Evolutionary conservation across 1,284 basidiomycete species (phyloP).

Genomic region (Xerocomus amazonicus): DNA sequence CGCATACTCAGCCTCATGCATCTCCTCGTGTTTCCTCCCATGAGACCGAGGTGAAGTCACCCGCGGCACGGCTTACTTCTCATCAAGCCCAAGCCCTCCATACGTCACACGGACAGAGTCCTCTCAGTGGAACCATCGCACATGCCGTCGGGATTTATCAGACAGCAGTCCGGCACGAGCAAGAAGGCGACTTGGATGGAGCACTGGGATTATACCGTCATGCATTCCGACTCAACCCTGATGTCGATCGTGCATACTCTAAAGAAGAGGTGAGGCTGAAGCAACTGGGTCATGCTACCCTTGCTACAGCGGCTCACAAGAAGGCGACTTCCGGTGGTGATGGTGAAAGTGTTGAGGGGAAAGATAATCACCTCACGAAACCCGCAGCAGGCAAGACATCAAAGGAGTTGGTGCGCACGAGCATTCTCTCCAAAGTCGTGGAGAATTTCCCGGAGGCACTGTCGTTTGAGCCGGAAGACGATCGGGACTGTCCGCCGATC

Average conservation of each 20-base stretch:
- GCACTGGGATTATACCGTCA: slow-evolving; percentile 73
- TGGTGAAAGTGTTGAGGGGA: slow-evolving; percentile 17
- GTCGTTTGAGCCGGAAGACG: slow-evolving; percentile 66
- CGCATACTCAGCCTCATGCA: not conserved
- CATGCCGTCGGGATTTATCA: slow-evolving; percentile 66
- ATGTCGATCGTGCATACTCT: slow-evolving; percentile 64
- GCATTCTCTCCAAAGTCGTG: slow-evolving; percentile 46
- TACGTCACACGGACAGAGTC: slow-evolving; percentile 17
- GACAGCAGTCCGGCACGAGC: slow-evolving; percentile 69
- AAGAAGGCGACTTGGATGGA: slow-evolving; percentile 67
- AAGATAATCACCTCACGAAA: slow-evolving; percentile 8
- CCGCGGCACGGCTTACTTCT: slow-evolving; percentile 7
- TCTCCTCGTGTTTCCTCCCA: not conserved
- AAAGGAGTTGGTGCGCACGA: slow-evolving; percentile 17
- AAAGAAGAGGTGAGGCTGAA: slow-evolving; percentile 46
- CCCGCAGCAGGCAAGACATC: slow-evolving; percentile 12
- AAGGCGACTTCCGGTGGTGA: slow-evolving; percentile 13
- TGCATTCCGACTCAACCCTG: slow-evolving; percentile 71
- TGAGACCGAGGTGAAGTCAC: not conserved
- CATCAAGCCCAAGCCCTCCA: slow-evolving; percentile 2
- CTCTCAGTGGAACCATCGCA: slow-evolving; percentile 35
- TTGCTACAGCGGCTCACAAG: slow-evolving; percentile 12
- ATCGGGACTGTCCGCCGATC: slow-evolving; percentile 54
- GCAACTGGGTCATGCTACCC: slow-evolving; percentile 21
- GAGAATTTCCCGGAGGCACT: slow-evolving; percentile 48